Evolutionary conservation across 192 early-diverging fungal genomes (phyloP), one percentile per base, ranked within the genome.

Genomic region (Backusella psychrophila): DNA sequence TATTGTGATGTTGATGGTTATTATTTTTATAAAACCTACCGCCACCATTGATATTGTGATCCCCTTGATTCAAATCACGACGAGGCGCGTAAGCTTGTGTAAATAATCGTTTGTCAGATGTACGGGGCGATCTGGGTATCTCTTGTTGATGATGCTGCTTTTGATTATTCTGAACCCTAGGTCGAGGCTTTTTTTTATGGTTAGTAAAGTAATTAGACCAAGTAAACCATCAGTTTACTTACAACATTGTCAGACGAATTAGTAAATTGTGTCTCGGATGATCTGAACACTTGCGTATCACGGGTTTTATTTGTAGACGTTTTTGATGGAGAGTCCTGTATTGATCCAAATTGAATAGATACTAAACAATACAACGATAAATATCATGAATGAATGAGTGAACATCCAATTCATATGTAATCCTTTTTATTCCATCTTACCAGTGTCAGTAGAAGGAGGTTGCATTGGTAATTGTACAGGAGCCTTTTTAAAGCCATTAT

Each of bases 71-170:
- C 26, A 17, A n/a, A 71, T 71, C 29, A 46, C 29, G 70, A 71
- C 70, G 70, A 71, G 70, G 70, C 44, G 39, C 42, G 44, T 49
- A 65, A 83, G 80, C 59, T 75, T 85, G 78, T 65, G 31, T 74
- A 87, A 82, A 77, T 79, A 67, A n/a, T 71, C 70, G 49, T 17
- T 26, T 44, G 17, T 71, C 70, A 26, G 42, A 49, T 77, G 80
- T 78, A 77, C 73, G 77, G 78, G 75, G 72, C 69, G 74, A 69
- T 77, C 66, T 67, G 78, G 78, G 68, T 84, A 78, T 41, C 74
- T 59, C 72, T 69, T 74, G 46, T n/a, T 49, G 46, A 39, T 39
- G 38, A 8, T 39, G 38, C 0, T 44, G 42, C 74, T 59, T 70
- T 74, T 35, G 41, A 36, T 19, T 68, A 8, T 33, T 68, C 35